phyloP scores from a whole-genome alignment of 2,329 filamentous ascomycete species.

The Botrytis hyacinthi region DNA sequence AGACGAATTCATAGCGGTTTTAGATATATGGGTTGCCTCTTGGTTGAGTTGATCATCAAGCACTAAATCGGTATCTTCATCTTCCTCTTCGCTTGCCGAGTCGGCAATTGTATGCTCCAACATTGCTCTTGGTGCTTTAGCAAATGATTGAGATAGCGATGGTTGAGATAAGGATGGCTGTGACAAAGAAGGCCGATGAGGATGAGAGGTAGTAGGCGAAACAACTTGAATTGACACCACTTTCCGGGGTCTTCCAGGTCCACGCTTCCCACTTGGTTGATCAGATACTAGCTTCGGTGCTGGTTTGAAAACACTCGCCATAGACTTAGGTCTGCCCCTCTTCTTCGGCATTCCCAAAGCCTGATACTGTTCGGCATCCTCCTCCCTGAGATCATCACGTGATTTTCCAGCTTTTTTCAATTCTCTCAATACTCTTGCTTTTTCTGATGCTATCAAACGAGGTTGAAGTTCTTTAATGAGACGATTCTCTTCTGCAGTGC shows the following conservation, averaged over 20 bases:
- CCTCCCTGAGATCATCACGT: slow-evolving; percentile 18
- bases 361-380: slow-evolving; percentile 13
- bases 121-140: slow-evolving; percentile 27
- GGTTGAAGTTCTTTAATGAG: slow-evolving; percentile 23
- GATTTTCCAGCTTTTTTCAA: slow-evolving; percentile 18
- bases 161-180: slow-evolving; percentile 32
- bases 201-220: slow-evolving; percentile 1
- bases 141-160: slow-evolving; percentile 28
- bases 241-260: slow-evolving; percentile 15
- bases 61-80: slow-evolving; percentile 25
- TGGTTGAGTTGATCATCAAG: slow-evolving; percentile 26
- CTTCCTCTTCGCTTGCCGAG: slow-evolving; percentile 24
- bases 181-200: slow-evolving; percentile 19
- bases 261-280: slow-evolving; percentile 2
- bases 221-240: neutral
- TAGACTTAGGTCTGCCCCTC: slow-evolving; percentile 21
- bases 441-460: slow-evolving; percentile 20
- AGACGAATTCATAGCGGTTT: neutral
- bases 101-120: slow-evolving; percentile 20
- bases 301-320: slow-evolving; percentile 15
- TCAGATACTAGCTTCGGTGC: neutral
- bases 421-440: slow-evolving; percentile 11
- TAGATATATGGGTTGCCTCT: slow-evolving; percentile 16
- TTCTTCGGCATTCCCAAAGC: slow-evolving; percentile 13
- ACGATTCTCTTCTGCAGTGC: slow-evolving; percentile 17